phyloP scores from a whole-genome alignment of 1,139 yeast genomes.

The Saccharomyces hybrid region DNA sequence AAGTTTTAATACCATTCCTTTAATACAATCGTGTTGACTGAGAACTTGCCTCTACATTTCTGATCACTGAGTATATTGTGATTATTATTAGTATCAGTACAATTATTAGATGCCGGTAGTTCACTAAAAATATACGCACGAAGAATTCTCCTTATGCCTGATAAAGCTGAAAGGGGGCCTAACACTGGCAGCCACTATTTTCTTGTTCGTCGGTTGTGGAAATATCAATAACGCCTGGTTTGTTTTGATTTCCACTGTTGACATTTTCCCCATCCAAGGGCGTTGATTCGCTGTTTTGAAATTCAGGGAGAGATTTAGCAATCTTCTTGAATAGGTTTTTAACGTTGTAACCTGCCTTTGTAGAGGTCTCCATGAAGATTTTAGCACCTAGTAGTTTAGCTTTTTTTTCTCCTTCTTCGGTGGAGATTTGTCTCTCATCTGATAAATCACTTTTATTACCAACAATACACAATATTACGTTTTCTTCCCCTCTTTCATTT shows the following conservation, averaged over 20 bases:
- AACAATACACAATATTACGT: constrained; percentile 64
- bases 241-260: constrained; percentile 9
- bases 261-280: constrained; percentile 34
- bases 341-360: constrained; percentile 91
- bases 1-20: constrained; percentile 1
- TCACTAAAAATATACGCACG: neutral
- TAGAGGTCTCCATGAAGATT: constrained; percentile 85
- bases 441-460: constrained; percentile 72
- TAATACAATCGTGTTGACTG: constrained; percentile 1
- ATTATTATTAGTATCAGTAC: neutral
- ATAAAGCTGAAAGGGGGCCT: neutral
- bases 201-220: constrained; percentile 25
- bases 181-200: constrained; percentile 28
- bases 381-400: constrained; percentile 73
- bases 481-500: constrained; percentile 61
- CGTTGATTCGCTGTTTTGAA: constrained; percentile 41
- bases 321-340: constrained; percentile 81
- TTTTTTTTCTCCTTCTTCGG: constrained; percentile 71
- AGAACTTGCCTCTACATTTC: neutral
- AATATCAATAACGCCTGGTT: constrained; percentile 29
- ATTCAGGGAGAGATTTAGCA: constrained; percentile 86
- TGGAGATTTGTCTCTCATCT: constrained; percentile 65
- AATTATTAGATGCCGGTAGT: neutral
- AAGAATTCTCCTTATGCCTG: neutral
- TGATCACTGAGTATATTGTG: neutral